These are phyloP conservation scores for Halophytophthora polymorphica DNA, from an alignment of 352 stramenopile genomes.

Conservation along the genomic window DNA sequence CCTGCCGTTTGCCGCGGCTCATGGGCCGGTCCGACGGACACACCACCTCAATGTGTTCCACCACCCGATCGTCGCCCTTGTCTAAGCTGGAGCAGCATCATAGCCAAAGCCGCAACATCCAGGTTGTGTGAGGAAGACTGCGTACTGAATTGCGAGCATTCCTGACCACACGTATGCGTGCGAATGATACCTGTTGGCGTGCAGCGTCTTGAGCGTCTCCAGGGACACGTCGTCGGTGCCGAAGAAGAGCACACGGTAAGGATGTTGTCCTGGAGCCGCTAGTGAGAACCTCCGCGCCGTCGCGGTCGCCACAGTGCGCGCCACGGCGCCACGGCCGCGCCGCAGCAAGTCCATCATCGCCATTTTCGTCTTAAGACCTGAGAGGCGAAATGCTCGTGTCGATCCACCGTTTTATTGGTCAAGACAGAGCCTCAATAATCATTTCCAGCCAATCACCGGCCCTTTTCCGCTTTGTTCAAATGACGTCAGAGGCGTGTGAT, in stretches of 20 bases:
- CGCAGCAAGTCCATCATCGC: neutral
- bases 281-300: slow-evolving; percentile 28
- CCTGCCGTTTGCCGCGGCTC: slow-evolving; percentile 47
- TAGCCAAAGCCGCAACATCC: slow-evolving; percentile 1
- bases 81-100: slow-evolving; percentile 23
- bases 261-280: slow-evolving; percentile 20
- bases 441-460: no score
- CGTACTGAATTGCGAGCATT: neutral
- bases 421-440: no score
- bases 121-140: no score
- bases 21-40: slow-evolving; percentile 81
- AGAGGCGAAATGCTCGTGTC: no score
- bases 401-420: no score
- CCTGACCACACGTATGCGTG: slow-evolving; percentile 1
- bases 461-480: no score
- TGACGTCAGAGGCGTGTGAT: no score
- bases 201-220: slow-evolving; percentile 63
- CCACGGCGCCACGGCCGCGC: neutral
- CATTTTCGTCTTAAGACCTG: no score
- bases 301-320: slow-evolving; percentile 2
- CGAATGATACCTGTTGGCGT: slow-evolving; percentile 54
- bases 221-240: slow-evolving; percentile 83
- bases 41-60: slow-evolving; percentile 68
- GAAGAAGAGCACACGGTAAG: slow-evolving; percentile 80
- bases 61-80: slow-evolving; percentile 21